phyloP scores from a whole-genome alignment of 805 yeast species.

The Pachysolen tannophilus region DNA sequence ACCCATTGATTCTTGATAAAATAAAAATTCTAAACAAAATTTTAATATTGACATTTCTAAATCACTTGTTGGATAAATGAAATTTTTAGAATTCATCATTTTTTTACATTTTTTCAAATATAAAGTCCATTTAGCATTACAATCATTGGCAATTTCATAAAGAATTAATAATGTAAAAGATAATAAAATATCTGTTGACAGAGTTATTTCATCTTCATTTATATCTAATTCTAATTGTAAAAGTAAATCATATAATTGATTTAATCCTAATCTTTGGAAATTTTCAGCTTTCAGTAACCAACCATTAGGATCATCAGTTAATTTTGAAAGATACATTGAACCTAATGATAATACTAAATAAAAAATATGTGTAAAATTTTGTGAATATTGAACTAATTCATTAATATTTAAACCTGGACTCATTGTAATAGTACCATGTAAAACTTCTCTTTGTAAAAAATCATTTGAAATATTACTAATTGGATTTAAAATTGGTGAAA shows the following conservation, averaged over 20 bases:
- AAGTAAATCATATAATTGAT: not conserved
- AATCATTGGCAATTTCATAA: conserved; percentile 10
- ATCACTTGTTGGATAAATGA: conserved; percentile 7
- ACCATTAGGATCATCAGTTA: not conserved
- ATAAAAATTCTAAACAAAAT: conserved; percentile 8
- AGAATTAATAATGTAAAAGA: conserved; percentile 7
- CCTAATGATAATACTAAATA: conserved; percentile 9
- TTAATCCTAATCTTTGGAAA: conserved; percentile 3
- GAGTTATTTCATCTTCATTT: too few species aligned
- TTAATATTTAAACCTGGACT: conserved; percentile 6
- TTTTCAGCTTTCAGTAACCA: conserved; percentile 2
- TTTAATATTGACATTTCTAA: conserved; percentile 5
- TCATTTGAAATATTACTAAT: not conserved
- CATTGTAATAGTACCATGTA: not conserved
- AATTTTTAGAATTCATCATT: conserved; percentile 6
- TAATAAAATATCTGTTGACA: conserved; percentile 5
- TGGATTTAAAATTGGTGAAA: conserved; percentile 9
- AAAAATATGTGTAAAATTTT: conserved; percentile 6
- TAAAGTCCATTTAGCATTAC: conserved; percentile 8
- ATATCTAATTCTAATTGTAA: too few species aligned
- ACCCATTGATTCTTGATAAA: conserved; percentile 12
- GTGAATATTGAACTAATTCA: conserved; percentile 8
- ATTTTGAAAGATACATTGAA: conserved; percentile 6
- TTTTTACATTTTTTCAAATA: conserved; percentile 4
- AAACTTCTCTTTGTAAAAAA: conserved; percentile 6